These are phyloP conservation scores for Xylariaceae sp. DNA, from an alignment of 2,329 filamentous ascomycete species.

Conservation along the genomic window DNA sequence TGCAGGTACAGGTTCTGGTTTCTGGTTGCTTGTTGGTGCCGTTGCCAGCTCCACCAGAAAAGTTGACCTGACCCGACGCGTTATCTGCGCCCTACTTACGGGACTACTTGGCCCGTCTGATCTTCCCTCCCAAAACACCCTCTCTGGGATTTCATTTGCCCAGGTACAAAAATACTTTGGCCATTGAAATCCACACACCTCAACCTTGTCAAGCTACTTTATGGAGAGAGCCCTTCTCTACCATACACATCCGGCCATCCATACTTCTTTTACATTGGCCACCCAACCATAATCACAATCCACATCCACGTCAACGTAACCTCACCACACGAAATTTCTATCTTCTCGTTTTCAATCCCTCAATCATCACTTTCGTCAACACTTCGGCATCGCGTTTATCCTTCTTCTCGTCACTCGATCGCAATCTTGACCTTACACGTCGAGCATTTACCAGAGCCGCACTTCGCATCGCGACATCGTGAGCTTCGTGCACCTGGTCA, in stretches of 20 bases:
- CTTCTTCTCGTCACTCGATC: neutral
- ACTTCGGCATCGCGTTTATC: neutral
- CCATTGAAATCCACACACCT: conserved; percentile 13
- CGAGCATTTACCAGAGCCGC: neutral
- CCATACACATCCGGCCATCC: conserved; percentile 15
- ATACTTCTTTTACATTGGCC: conserved; percentile 11
- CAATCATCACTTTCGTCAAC: neutral
- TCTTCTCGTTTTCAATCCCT: neutral
- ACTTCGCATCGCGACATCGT: conserved; percentile 10
- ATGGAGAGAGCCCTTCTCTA: neutral
- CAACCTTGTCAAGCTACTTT: neutral
- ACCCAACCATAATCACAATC: conserved; percentile 4
- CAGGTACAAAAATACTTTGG: conserved; percentile 5
- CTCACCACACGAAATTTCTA: conserved; percentile 4
- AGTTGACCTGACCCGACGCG: conserved; percentile 27
- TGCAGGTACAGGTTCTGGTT: conserved; percentile 7
- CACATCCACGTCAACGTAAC: conserved; percentile 4
- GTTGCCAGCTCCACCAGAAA: conserved; percentile 24
- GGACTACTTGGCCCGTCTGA: conserved; percentile 8
- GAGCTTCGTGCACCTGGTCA: conserved; percentile 6
- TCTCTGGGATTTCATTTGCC: neutral
- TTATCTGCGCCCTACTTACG: conserved; percentile 21
- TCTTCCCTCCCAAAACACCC: neutral
- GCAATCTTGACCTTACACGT: conserved; percentile 1
- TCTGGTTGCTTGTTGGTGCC: conserved; percentile 19